Base-by-base conservation (phyloP, 805 yeast species). In the Cyberlindnera mrakii region DNA sequence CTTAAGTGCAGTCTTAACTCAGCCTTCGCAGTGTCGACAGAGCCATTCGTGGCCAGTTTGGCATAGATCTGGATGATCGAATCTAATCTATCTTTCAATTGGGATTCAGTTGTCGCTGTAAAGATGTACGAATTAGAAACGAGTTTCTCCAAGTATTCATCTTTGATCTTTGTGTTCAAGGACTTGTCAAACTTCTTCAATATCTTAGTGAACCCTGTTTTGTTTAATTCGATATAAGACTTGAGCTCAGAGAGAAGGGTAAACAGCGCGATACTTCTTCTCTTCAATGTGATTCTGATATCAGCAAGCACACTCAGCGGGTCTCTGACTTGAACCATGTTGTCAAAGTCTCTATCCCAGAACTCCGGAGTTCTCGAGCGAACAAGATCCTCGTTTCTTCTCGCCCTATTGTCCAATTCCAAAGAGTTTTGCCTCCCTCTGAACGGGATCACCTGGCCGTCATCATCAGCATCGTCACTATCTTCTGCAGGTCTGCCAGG, bases 141-240 rank as follows among this genome's bases (percentile, higher is more conserved):
- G 37, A 49, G 44, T 5, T 65, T 62, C 14, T 65, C 58, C 56
- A 85, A 64, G 57, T 85, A 88, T 23, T 67, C 70, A n/a, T 66
- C 66, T 53, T 80, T 81, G 33, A 85, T 66, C 23, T 74, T 61
- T 32, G 85, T 77, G 45, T 76, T 74, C 50, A 87, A 67, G 10
- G 86, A 80, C 61, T 91, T 91, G 65, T 93, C 96, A 61, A 87
- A 93, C 64, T 91, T 91, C 62, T 91, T 91, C 51, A 89, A 72
- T 34, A 91, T 90, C 64, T 91, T 91, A 40, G 85, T 75, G 62
- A 91, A 86, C 3, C 97, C 98, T 19, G 95, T 86, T 51, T 73
- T 75, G 69, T 91, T 91, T 51, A 93, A 70, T 56, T 89, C 96
- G 40, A 85, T 72, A 59, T 68, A 91, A 10, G 96, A 86, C 54